Base-by-base conservation (phyloP, 2,329 filamentous ascomycete species). In the Arthrinium phaeospermum region DNA sequence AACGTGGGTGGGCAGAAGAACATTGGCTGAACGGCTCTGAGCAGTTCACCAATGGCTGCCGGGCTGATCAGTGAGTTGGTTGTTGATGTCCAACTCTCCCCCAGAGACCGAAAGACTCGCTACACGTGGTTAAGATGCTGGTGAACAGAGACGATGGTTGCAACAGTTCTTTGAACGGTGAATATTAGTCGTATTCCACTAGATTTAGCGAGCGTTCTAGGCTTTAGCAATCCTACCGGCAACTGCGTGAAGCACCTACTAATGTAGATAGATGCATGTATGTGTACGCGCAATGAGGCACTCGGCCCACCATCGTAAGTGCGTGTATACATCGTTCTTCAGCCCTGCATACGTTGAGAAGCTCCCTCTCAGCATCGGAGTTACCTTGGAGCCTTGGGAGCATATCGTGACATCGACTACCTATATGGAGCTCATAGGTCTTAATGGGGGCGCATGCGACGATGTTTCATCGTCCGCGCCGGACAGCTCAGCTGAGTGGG, bases 401-500 rank as follows among this genome's bases (percentile, higher is more conserved):
- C 30, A 7, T 61, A 34, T 64, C 19, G 24, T 57, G 51, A 19
- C 14, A 64, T 64, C 16, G 10, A 41, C 19, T 64, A 37, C 6
- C 19, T 64, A 37, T 13, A 37, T 49, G 16, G 10, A 12, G n/a
- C 13, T 57, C 51, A 30, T 30, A n/a, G 30, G 53, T 30, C 22
- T 37, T 64, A 37, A 19, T 37, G 37, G 14, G 30, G 53, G 19
- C 24, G 30, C 53, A 37, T 5, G 53, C 22, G 16, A 37, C 22
- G 16, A 10, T 64, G 30, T 64, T 64, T 64, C 34, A 41, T 41
- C 19, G 34, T n/a, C 57, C 1, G 10, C 34, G 34, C 57, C 10
- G 57, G 57, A n/a, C 57, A 64, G 34, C 57, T 41, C 19, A 64
- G 57, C 57, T 41, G 57, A 10, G 57, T 24, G 30, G 57, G 57